Conservation (phyloP, 176 grass and related monocot species). For the Hyparrhenia diplandra region DNA sequence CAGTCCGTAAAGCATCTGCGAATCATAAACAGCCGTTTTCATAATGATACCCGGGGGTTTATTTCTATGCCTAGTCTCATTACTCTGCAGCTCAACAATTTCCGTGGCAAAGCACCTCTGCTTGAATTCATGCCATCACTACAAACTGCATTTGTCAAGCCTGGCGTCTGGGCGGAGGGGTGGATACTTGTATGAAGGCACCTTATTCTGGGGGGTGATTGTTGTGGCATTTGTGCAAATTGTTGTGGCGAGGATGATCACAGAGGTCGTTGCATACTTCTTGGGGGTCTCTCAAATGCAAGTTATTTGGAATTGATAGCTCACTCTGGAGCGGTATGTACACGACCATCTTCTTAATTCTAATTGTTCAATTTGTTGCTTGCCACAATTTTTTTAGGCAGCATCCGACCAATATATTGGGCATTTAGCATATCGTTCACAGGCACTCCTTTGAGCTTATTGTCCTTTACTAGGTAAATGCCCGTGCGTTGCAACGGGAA, state of each 20-base stretch:
- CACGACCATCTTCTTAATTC: too few species aligned
- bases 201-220: background rate
- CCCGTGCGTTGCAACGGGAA: too few species aligned
- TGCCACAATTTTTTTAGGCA: too few species aligned
- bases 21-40: background rate
- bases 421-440: too few species aligned
- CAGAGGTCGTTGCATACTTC: background rate
- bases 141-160: background rate
- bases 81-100: background rate
- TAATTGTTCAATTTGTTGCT: too few species aligned
- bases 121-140: background rate
- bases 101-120: background rate
- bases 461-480: too few species aligned
- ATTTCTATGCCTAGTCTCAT: background rate
- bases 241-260: background rate
- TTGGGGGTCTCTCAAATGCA: background rate
- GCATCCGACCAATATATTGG: too few species aligned
- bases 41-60: too few species aligned
- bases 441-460: too few species aligned
- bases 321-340: background rate
- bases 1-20: background rate
- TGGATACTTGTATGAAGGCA: too few species aligned
- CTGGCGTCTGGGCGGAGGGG: fast-evolving
- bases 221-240: background rate
- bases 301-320: background rate